A percentile compares a stretch with the other conserved stretches of the same genome.
Conservation (phyloP, 371 early-diverging fungal species). For the Mucor plumbeus region DNA sequence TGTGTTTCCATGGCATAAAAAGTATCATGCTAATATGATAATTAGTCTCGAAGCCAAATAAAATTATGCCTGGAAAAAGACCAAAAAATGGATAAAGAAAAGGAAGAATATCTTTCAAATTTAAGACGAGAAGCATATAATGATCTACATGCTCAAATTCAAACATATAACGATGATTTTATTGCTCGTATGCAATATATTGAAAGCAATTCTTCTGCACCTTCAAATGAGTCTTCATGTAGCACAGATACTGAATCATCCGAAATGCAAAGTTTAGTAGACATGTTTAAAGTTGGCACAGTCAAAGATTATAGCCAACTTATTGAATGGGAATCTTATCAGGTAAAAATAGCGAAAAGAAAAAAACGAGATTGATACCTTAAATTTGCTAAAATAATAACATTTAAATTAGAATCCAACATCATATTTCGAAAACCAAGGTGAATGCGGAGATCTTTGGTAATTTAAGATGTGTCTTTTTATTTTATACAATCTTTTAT, state of each 20-base stretch:
- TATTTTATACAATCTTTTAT: no score
- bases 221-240: constrained; percentile 2
- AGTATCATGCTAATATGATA: background rate
- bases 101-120: background rate
- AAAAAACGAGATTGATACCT: background rate
- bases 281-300: constrained; percentile 6
- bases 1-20: background rate
- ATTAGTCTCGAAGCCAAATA: constrained; percentile 8
- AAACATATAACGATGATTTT: constrained; percentile 22
- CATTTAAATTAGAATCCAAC: background rate
- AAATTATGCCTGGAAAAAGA: background rate
- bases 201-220: background rate
- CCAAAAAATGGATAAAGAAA: background rate
- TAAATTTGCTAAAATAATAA: background rate
- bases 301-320: constrained; percentile 23
- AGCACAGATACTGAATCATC: constrained; percentile 4
- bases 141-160: constrained; percentile 17
- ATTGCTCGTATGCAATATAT: constrained; percentile 17
- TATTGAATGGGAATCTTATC: constrained; percentile 19
- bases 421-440: constrained; percentile 8
- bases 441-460: constrained; percentile 19
- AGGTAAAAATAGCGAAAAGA: constrained; percentile 1
- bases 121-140: constrained; percentile 22
- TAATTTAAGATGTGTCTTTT: background rate
- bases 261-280: constrained; percentile 11